phyloP scores from a whole-genome alignment of 1,284 basidiomycete genomes.

The Sporisorium iseilematis-ciliati region DNA sequence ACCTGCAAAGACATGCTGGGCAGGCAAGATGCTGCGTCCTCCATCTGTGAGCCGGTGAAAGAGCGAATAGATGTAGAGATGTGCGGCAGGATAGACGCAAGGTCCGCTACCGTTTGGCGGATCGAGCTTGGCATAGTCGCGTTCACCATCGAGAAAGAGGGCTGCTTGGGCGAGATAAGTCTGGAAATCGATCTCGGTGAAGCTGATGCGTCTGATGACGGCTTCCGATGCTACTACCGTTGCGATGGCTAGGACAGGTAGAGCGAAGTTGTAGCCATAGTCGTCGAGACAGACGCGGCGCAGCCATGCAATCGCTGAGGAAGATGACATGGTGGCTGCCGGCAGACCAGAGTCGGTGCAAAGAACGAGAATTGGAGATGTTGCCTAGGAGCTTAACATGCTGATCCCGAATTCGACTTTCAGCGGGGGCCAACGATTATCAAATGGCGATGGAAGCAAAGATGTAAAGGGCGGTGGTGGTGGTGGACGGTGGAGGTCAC shows the following conservation, averaged over 20 bases:
- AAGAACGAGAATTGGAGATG: background rate
- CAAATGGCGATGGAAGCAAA: background rate
- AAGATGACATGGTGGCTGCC: conserved; percentile 22
- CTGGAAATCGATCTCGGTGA: conserved; percentile 97
- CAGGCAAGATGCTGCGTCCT: conserved; percentile 76
- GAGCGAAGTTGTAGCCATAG: conserved; percentile 33
- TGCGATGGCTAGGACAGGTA: conserved; percentile 29
- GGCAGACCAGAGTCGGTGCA: background rate
- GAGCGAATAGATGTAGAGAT: conserved; percentile 85
- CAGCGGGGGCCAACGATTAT: background rate
- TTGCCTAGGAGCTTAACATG: conserved; percentile 10
- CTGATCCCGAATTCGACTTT: background rate
- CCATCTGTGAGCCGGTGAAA: conserved; percentile 78
- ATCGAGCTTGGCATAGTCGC: conserved; percentile 83
- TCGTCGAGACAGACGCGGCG: conserved; percentile 39
- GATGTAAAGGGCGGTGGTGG: background rate
- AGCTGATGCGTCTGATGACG: conserved; percentile 41
- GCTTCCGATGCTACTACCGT: conserved; percentile 21
- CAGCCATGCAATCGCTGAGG: conserved; percentile 22
- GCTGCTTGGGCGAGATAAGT: conserved; percentile 91
- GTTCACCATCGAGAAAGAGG: conserved; percentile 83
- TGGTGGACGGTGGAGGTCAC: background rate
- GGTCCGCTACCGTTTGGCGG: conserved; percentile 88
- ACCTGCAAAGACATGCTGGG: conserved; percentile 67
- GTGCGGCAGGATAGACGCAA: conserved; percentile 94